Evolutionary conservation across 1,284 basidiomycete genomes (phyloP).

Genomic region (Microbotryomycetes sp.): DNA sequence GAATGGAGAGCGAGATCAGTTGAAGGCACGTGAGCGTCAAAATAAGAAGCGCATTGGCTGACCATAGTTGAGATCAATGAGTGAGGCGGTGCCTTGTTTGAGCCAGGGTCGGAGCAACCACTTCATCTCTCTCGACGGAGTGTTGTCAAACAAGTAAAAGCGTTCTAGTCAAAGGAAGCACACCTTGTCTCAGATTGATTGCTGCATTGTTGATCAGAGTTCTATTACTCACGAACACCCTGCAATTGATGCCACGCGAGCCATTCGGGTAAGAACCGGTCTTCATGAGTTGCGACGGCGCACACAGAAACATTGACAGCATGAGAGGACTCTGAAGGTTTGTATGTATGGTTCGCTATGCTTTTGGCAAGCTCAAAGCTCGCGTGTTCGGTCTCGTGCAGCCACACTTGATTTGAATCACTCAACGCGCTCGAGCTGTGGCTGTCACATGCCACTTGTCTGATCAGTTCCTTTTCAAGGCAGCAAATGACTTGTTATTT

Average conservation of each 20-base stretch:
- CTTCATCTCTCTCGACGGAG: slow-evolving; percentile 15
- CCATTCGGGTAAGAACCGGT: slow-evolving; percentile 24
- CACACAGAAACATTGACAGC: slow-evolving; percentile 16
- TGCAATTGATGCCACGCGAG: slow-evolving; percentile 23
- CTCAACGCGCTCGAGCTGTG: no score
- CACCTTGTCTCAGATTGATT: background rate
- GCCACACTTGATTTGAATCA: no score
- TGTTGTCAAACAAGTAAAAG: slow-evolving; percentile 27
- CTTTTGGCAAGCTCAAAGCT: slow-evolving; percentile 12
- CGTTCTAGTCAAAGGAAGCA: slow-evolving; percentile 7
- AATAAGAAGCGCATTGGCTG: background rate
- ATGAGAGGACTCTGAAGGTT: background rate
- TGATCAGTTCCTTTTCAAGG: no score
- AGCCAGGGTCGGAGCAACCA: slow-evolving; percentile 25
- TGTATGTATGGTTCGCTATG: slow-evolving; percentile 11
- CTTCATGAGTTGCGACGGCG: slow-evolving; percentile 26
- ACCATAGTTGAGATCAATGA: slow-evolving; percentile 20
- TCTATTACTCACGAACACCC: slow-evolving; percentile 12
- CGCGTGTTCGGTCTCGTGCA: no score
- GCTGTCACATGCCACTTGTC: no score
- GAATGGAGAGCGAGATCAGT: background rate
- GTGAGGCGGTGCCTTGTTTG: slow-evolving; percentile 20
- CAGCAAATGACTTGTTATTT: no score
- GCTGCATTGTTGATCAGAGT: no score
- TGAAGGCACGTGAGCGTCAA: background rate